Conservation (phyloP, 2,329 filamentous ascomycete genomes). For the Metarhizium humberi region DNA sequence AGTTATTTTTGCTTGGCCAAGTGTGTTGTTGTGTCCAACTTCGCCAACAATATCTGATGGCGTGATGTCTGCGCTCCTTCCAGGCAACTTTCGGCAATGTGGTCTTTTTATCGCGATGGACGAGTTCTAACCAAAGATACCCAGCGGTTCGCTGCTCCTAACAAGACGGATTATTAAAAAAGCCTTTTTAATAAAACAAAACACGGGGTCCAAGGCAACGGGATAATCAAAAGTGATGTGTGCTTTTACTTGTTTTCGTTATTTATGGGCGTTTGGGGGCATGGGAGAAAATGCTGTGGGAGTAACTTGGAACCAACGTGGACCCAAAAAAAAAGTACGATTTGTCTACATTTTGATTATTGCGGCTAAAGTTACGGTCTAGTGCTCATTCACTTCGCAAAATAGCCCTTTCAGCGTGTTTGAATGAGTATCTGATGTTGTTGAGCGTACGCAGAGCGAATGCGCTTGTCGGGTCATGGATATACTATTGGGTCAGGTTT, state of each 20-base stretch:
- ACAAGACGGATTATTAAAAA: background rate
- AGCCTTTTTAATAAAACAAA: background rate
- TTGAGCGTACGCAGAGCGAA: background rate
- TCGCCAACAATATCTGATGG: background rate
- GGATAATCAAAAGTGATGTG: background rate
- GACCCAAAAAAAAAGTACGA: background rate
- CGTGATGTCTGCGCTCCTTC: conserved; percentile 3
- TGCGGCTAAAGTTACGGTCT: background rate
- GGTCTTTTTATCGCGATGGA: background rate
- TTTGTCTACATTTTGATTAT: background rate
- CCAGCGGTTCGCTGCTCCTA: background rate
- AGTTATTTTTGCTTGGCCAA: conserved; percentile 6
- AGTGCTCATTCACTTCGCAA: background rate
- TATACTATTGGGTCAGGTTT: background rate
- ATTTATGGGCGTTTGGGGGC: background rate
- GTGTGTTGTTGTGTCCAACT: conserved; percentile 1
- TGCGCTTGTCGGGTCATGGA: background rate
- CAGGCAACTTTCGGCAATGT: background rate
- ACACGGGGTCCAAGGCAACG: background rate
- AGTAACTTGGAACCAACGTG: background rate
- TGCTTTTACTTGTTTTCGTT: background rate
- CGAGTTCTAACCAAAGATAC: background rate
- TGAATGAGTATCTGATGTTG: background rate
- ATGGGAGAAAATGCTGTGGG: background rate
- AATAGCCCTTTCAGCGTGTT: background rate